Conservation (phyloP, 176 grass and related monocot species). For the Aechmea fasciata region DNA sequence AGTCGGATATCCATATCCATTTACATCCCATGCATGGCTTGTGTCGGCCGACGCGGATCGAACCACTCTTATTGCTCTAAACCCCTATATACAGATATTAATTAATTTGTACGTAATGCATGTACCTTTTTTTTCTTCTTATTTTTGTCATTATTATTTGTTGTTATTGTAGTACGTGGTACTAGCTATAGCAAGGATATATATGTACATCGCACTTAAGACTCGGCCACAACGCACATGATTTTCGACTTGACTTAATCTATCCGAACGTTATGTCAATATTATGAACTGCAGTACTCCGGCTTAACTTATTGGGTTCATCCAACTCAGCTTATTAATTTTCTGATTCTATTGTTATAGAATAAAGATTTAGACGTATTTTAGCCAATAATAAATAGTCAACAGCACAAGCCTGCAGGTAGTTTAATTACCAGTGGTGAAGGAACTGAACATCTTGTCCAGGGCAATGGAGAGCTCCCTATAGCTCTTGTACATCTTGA, state of each 20-base stretch:
- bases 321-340: no score
- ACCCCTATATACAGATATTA: not conserved
- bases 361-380: not conserved
- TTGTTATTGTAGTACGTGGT: not conserved
- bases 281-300: no score
- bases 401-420: not conserved
- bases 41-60: not conserved
- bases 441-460: constrained; percentile 34
- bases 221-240: no score
- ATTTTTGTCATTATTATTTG: no score
- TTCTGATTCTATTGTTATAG: no score
- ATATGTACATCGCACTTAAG: no score
- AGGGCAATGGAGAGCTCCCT: constrained; percentile 31
- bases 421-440: constrained; percentile 23
- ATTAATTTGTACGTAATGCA: not conserved
- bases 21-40: no score
- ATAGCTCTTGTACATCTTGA: constrained; percentile 33
- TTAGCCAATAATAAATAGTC: not conserved
- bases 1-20: no score
- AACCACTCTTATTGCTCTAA: not conserved
- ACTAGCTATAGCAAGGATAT: not conserved
- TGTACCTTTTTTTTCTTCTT: no score
- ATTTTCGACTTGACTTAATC: no score
- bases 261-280: no score
- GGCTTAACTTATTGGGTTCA: no score